These are phyloP conservation scores for Phaeosphaeriaceae sp. DNA, from an alignment of 2,329 filamentous ascomycete species.

Conservation along the genomic window DNA sequence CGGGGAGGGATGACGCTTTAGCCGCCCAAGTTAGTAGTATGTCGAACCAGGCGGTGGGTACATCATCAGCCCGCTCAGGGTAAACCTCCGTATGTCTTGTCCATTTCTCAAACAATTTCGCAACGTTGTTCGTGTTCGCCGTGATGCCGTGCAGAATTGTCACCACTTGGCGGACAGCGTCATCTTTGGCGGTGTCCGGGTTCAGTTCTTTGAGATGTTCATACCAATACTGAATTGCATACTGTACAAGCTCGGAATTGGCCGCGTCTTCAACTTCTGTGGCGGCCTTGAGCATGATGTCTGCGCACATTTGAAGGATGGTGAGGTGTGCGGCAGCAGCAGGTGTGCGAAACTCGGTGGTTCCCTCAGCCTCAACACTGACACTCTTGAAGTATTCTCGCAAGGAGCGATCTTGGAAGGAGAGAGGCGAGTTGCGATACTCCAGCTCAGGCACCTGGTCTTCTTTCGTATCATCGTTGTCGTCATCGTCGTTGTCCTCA, in stretches of 20 bases:
- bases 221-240: conserved; percentile 18
- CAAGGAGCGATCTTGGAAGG: conserved; percentile 30
- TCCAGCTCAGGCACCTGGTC: conserved; percentile 6
- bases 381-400: conserved; percentile 28
- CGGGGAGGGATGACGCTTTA: neutral
- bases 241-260: neutral
- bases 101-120: neutral
- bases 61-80: neutral
- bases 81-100: neutral
- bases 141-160: neutral
- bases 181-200: neutral
- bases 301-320: conserved; percentile 20
- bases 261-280: neutral
- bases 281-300: conserved; percentile 6
- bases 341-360: conserved; percentile 6
- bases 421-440: conserved; percentile 14
- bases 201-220: conserved; percentile 10
- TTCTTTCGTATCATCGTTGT: conserved; percentile 4
- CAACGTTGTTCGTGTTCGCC: neutral
- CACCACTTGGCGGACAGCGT: neutral
- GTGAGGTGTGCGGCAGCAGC: conserved; percentile 23
- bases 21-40: neutral
- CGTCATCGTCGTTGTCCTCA: conserved; percentile 16
- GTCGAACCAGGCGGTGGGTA: neutral
- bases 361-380: conserved; percentile 14